phyloP scores from a whole-genome alignment of 352 stramenopile species.

The Pythium dissimile region DNA sequence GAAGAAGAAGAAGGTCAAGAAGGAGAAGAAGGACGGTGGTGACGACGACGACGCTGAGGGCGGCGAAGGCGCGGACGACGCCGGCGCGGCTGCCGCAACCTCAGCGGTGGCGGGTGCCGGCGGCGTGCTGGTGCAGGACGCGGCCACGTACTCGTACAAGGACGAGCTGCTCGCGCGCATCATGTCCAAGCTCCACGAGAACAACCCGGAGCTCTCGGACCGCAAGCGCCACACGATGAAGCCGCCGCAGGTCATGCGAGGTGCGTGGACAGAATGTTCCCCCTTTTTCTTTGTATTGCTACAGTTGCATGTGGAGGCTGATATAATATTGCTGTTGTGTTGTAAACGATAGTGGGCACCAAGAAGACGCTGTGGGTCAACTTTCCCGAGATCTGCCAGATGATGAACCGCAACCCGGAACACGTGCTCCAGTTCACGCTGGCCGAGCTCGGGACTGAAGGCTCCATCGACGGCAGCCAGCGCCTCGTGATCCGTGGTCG shows the following conservation, averaged over 20 bases:
- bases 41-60: constrained; percentile 29
- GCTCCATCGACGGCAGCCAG: constrained; percentile 98
- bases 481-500: constrained; percentile 97
- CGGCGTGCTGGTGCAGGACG: constrained; percentile 76
- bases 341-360: constrained; percentile 71
- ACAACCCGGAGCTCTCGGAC: constrained; percentile 96
- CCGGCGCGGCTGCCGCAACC: constrained; percentile 34
- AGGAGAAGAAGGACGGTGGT: constrained; percentile 42
- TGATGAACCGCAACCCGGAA: constrained; percentile 98
- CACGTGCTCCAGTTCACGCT: constrained; percentile 99
- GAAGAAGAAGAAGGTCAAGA: constrained; percentile 90
- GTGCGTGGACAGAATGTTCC: constrained; percentile 6
- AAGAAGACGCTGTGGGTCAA: constrained; percentile 99
- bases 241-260: constrained; percentile 85
- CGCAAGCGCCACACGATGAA: constrained; percentile 93
- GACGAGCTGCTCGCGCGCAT: constrained; percentile 94
- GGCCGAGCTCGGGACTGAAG: constrained; percentile 98
- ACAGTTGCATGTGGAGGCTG: background rate
- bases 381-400: constrained; percentile 98
- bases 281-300: too few relatives aligned
- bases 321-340: constrained; percentile 27
- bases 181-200: constrained; percentile 93
- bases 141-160: constrained; percentile 93
- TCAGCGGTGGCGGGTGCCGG: constrained; percentile 8
- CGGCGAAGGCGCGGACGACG: constrained; percentile 26